Percentiles rank a stretch among this genome's conserved stretches.
These are phyloP conservation scores for Erodium moschatum DNA, from an alignment of 441 rosid genomes.

Conservation along the genomic window DNA sequence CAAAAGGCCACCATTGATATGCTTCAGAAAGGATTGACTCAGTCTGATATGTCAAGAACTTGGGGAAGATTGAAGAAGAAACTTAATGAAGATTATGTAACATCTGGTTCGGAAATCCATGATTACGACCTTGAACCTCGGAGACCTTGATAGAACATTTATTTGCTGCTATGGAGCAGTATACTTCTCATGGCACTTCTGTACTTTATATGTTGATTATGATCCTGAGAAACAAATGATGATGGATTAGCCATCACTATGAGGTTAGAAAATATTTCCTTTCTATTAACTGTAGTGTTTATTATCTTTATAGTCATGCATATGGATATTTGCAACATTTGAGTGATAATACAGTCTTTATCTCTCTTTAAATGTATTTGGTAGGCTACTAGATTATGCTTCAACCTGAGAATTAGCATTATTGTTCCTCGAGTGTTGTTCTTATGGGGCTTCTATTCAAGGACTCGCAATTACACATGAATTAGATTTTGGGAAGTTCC, in stretches of 20 bases:
- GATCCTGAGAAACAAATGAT: background rate
- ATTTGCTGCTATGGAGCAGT: background rate
- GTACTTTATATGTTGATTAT: no score
- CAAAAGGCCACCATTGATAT: conserved; percentile 77
- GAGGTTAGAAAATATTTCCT: background rate
- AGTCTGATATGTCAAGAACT: conserved; percentile 74
- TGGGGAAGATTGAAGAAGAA: conserved; percentile 90
- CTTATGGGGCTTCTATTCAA: background rate
- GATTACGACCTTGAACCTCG: conserved; percentile 63
- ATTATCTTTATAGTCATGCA: no score
- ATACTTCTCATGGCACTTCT: no score
- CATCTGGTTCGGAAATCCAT: conserved; percentile 66
- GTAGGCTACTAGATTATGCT: background rate
- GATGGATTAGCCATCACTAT: background rate
- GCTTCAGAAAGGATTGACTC: conserved; percentile 66
- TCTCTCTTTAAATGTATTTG: background rate
- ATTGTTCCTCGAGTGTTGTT: background rate
- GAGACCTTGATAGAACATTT: conserved; percentile 40
- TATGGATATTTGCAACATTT: no score
- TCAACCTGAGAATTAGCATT: background rate
- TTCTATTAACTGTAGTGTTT: background rate
- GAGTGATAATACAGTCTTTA: no score
- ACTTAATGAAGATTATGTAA: conserved; percentile 68
- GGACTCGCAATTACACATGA: background rate
- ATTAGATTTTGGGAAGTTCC: background rate